phyloP scores from a whole-genome alignment of 2,329 filamentous ascomycete genomes.

The Penicillium psychrosexuale region DNA sequence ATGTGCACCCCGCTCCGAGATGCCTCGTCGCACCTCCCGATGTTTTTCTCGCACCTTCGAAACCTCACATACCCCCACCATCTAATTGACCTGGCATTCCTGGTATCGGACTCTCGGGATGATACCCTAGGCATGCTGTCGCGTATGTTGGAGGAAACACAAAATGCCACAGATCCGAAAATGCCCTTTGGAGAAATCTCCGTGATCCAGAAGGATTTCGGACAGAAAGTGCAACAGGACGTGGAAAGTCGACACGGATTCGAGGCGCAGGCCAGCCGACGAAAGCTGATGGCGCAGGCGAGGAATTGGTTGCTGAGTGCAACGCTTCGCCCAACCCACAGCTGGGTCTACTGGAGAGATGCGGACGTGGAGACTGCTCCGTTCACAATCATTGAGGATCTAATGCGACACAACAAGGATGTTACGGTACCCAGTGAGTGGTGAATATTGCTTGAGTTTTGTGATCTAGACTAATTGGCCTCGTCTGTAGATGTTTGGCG shows the following conservation, averaged over 20 bases:
- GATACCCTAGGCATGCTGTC: slow-evolving; percentile 74
- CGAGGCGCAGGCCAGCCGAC: slow-evolving; percentile 85
- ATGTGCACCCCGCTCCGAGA: slow-evolving; percentile 93
- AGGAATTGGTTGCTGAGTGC: slow-evolving; percentile 96
- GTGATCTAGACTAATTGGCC: slow-evolving; percentile 17
- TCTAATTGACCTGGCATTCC: slow-evolving; percentile 90
- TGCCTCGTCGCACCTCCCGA: slow-evolving; percentile 83
- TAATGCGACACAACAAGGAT: slow-evolving; percentile 99
- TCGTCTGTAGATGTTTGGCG: slow-evolving; percentile 78
- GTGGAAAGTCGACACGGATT: slow-evolving; percentile 97
- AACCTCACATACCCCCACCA: slow-evolving; percentile 98
- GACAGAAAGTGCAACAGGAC: slow-evolving; percentile 95
- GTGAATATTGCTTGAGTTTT: background rate
- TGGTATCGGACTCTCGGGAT: slow-evolving; percentile 97
- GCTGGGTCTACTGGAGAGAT: slow-evolving; percentile 99
- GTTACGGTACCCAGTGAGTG: slow-evolving; percentile 94
- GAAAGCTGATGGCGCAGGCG: slow-evolving; percentile 97
- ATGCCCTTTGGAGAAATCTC: slow-evolving; percentile 93
- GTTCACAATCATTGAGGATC: slow-evolving; percentile 91
- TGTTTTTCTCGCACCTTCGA: slow-evolving; percentile 97
- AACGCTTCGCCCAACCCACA: slow-evolving; percentile 88
- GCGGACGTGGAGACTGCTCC: slow-evolving; percentile 97
- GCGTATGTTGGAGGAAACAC: slow-evolving; percentile 71
- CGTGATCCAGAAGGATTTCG: slow-evolving; percentile 98
- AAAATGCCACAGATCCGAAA: slow-evolving; percentile 72